These are phyloP conservation scores for Phytophthora idaei DNA, from an alignment of 352 stramenopile genomes.

Conservation along the genomic window DNA sequence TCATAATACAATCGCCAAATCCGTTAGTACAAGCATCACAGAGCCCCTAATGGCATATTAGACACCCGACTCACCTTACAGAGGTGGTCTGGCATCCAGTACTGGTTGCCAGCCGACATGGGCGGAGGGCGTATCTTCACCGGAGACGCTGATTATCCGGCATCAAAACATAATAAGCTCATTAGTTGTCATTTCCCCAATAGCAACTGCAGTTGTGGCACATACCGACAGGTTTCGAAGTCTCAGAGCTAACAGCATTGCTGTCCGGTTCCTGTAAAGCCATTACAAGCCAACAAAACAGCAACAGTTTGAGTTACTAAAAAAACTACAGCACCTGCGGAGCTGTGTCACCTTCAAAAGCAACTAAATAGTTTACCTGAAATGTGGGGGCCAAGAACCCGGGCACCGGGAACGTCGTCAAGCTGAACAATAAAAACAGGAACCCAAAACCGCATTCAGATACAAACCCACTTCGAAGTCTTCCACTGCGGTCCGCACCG, in stretches of 20 bases:
- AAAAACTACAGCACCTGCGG: background rate
- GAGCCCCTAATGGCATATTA: background rate
- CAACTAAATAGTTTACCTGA: slow-evolving; percentile 31
- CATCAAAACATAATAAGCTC: background rate
- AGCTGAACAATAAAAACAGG: slow-evolving; percentile 32
- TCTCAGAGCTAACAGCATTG: background rate
- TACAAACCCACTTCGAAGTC: background rate
- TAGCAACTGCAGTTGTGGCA: background rate
- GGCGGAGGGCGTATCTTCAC: slow-evolving; percentile 39
- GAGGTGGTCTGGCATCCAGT: slow-evolving; percentile 88
- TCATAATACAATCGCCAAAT: background rate
- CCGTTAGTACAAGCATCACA: background rate
- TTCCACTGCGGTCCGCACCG: slow-evolving; percentile 33
- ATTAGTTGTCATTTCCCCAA: slow-evolving; percentile 5
- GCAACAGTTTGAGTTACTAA: slow-evolving; percentile 3
- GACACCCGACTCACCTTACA: slow-evolving; percentile 62
- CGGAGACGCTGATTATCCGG: slow-evolving; percentile 25
- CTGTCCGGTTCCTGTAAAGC: slow-evolving; percentile 24
- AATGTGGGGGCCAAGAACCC: slow-evolving; percentile 59
- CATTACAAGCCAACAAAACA: background rate
- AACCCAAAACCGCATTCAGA: slow-evolving; percentile 1
- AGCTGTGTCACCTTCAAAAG: background rate
- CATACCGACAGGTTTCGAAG: slow-evolving; percentile 22
- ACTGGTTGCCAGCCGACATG: slow-evolving; percentile 58
- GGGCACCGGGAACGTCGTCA: slow-evolving; percentile 74